Conservation (phyloP, 2,329 filamentous ascomycete genomes). For the Ceratocystiopsis minuta region DNA sequence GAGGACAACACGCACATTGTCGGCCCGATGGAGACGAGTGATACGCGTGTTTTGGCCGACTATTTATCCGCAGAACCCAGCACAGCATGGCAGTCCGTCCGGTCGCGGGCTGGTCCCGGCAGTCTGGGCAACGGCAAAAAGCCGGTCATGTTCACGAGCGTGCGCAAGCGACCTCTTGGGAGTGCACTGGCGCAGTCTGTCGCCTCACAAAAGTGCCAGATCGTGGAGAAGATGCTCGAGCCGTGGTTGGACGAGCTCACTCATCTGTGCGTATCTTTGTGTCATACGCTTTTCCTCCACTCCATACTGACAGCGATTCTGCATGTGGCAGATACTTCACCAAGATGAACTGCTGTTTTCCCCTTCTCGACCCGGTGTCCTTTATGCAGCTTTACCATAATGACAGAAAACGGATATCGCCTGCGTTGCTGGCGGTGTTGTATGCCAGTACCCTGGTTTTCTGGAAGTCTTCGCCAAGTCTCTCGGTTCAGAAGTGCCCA, state of each 20-base stretch:
- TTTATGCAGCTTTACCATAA: conserved; percentile 27
- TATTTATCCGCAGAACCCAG: not conserved
- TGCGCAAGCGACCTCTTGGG: conserved; percentile 1
- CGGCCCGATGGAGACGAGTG: not conserved
- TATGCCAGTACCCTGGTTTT: conserved; percentile 40
- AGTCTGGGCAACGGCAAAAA: not conserved
- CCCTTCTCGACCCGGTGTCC: conserved; percentile 35
- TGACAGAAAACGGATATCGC: conserved; percentile 30
- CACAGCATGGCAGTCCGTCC: not conserved
- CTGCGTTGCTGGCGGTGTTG: conserved; percentile 36
- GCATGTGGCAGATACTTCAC: conserved; percentile 15
- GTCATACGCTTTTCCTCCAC: too few relatives aligned
- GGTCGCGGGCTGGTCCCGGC: not conserved
- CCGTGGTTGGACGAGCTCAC: conserved; percentile 32
- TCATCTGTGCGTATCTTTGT: conserved; percentile 20
- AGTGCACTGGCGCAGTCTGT: not conserved
- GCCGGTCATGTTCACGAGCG: not conserved
- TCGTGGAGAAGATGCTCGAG: conserved; percentile 40
- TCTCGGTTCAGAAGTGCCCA: conserved; percentile 28
- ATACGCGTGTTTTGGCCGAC: conserved; percentile 1
- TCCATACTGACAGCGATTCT: too few relatives aligned
- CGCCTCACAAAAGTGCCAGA: conserved; percentile 13
- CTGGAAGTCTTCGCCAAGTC: conserved; percentile 33
- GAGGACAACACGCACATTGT: conserved; percentile 1
- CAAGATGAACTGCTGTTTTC: conserved; percentile 41